Evolutionary conservation across 1,284 basidiomycete species (phyloP).

Genomic region (Austropuccinia psidii): DNA sequence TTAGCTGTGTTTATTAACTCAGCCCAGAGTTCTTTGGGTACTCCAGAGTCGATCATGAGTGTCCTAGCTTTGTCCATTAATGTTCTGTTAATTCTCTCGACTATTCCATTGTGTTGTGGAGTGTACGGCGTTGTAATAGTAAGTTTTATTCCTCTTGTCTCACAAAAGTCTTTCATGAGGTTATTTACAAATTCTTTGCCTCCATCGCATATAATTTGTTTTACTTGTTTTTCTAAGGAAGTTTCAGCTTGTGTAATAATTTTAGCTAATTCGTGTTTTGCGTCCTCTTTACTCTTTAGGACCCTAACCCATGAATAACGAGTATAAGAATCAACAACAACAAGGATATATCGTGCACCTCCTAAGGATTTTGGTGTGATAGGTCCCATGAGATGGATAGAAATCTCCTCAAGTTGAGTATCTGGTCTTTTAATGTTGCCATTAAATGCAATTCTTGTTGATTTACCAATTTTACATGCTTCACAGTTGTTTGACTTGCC

Average conservation of each 20-base stretch:
- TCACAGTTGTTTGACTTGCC: too few species aligned
- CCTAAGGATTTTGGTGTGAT: not conserved
- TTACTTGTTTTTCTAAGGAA: not conserved
- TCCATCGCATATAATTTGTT: conserved; percentile 16
- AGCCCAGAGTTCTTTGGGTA: conserved; percentile 4
- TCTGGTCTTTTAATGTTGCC: too few species aligned
- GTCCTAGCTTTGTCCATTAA: conserved; percentile 14
- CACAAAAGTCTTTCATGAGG: not conserved
- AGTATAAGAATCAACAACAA: not conserved
- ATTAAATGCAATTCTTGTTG: too few species aligned
- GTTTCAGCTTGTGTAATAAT: not conserved
- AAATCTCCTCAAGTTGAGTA: too few species aligned
- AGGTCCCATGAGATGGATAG: not conserved
- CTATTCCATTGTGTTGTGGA: conserved; percentile 19
- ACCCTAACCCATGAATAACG: not conserved
- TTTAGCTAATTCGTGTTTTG: too few species aligned
- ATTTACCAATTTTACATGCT: too few species aligned
- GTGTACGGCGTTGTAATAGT: conserved; percentile 17
- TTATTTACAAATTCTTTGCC: conserved; percentile 23
- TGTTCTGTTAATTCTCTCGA: conserved; percentile 22
- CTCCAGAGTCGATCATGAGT: not conserved
- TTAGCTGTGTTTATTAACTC: conserved; percentile 11
- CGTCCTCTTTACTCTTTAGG: not conserved
- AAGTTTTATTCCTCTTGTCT: conserved; percentile 2
- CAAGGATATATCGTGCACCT: not conserved